Percentiles rank a stretch among this genome's conserved stretches.
Evolutionary conservation across 2,329 filamentous ascomycete genomes (phyloP).

Genomic region (Rugonectria rugulosa): DNA sequence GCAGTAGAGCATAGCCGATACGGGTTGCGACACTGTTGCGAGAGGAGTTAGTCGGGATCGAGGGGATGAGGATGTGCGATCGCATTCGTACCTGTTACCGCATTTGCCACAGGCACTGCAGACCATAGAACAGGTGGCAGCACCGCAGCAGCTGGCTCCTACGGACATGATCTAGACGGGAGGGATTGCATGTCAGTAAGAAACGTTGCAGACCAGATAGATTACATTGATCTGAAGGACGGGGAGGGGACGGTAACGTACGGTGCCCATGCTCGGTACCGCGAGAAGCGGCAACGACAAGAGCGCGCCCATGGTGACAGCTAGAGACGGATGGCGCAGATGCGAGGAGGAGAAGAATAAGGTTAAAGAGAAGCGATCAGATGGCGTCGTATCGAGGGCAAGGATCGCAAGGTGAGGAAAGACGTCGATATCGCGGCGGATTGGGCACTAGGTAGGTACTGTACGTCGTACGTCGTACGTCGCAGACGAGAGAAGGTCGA

Average conservation of each 20-base stretch:
- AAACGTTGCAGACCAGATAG: background rate
- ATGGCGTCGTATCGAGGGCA: too few species aligned
- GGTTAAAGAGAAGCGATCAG: background rate
- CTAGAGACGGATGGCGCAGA: constrained; percentile 5
- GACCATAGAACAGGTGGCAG: constrained; percentile 93
- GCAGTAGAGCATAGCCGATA: constrained; percentile 93
- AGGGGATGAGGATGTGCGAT: background rate
- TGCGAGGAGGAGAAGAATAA: background rate
- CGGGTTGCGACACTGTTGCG: constrained; percentile 85
- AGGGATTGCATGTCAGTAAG: constrained; percentile 20
- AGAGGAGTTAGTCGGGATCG: constrained; percentile 21
- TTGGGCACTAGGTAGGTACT: too few species aligned
- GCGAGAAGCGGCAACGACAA: constrained; percentile 90
- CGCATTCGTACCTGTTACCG: constrained; percentile 77
- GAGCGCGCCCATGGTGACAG: constrained; percentile 79
- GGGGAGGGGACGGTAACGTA: too few species aligned
- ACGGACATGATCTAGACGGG: constrained; percentile 72
- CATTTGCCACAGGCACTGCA: constrained; percentile 97
- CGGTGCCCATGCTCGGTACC: constrained; percentile 83
- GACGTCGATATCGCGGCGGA: too few species aligned
- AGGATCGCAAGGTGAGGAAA: too few species aligned
- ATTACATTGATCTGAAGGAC: background rate
- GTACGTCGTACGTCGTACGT: too few species aligned
- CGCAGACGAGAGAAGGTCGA: too few species aligned
- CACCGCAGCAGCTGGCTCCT: constrained; percentile 91